Percentiles rank a stretch among this genome's conserved stretches.
These are phyloP conservation scores for Diddensiella santjacobensis DNA, from an alignment of 805 yeast genomes.

Conservation along the genomic window DNA sequence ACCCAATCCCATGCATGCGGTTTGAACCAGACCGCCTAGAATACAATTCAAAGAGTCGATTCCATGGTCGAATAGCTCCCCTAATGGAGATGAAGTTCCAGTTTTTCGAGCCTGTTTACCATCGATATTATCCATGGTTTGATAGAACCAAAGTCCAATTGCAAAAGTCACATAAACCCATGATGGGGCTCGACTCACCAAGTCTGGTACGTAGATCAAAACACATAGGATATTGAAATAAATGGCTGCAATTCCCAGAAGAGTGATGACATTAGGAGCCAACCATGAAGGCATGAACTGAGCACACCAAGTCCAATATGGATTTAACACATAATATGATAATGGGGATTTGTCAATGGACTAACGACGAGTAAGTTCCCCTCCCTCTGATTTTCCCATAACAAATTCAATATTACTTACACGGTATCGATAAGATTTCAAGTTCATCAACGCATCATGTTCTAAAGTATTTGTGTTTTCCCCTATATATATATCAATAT, in stretches of 20 bases:
- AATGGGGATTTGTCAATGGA: slow-evolving; percentile 76
- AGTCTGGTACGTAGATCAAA: slow-evolving; percentile 67
- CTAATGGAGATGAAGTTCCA: slow-evolving; percentile 90
- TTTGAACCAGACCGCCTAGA: slow-evolving; percentile 67
- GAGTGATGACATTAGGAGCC: slow-evolving; percentile 92
- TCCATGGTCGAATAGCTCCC: slow-evolving; percentile 94
- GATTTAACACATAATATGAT: slow-evolving; percentile 73
- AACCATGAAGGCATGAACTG: slow-evolving; percentile 78
- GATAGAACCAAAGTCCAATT: slow-evolving; percentile 79
- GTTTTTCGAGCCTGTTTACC: slow-evolving; percentile 95
- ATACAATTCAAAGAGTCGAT: slow-evolving; percentile 74
- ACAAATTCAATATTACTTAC: slow-evolving; percentile 14
- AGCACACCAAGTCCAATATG: slow-evolving; percentile 82
- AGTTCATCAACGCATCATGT: slow-evolving; percentile 23
- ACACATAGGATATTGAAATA: slow-evolving; percentile 58
- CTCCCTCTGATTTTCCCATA: not conserved
- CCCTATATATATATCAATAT: slow-evolving; percentile 4
- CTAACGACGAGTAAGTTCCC: slow-evolving; percentile 12
- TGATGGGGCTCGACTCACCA: slow-evolving; percentile 55
- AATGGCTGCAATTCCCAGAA: slow-evolving; percentile 72
- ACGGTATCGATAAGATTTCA: slow-evolving; percentile 28
- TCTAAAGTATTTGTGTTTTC: slow-evolving; percentile 18
- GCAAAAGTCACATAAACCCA: slow-evolving; percentile 82
- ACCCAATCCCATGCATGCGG: slow-evolving; percentile 75
- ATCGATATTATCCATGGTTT: slow-evolving; percentile 96